phyloP scores from a whole-genome alignment of 768 basidiomycete genomes.

The Grammothele lineata region DNA sequence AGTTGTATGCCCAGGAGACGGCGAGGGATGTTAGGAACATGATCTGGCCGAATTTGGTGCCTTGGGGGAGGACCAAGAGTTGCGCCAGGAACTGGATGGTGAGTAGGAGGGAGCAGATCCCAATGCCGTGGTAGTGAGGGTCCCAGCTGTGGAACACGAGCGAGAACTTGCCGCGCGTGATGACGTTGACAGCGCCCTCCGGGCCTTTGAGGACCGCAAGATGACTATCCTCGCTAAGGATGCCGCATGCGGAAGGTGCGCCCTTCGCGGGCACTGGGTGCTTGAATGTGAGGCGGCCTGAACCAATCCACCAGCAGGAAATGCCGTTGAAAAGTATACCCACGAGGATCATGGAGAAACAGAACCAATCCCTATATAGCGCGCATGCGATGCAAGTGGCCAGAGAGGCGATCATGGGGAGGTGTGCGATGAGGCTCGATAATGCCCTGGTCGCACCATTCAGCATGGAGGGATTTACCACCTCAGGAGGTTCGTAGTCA shows the following conservation, averaged over 20 bases:
- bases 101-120: conserved; percentile 3
- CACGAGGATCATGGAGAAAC: conserved; percentile 13
- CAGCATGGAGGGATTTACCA: conserved; percentile 1
- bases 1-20: conserved; percentile 6
- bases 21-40: conserved; percentile 7
- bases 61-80: conserved; percentile 2
- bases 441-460: too few species aligned
- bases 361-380: conserved; percentile 8
- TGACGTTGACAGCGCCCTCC: conserved; percentile 12
- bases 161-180: conserved; percentile 12
- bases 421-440: conserved; percentile 3
- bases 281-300: conserved; percentile 7
- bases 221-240: conserved; percentile 2
- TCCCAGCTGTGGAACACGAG: conserved; percentile 9
- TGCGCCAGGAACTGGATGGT: conserved; percentile 4
- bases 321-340: conserved; percentile 8
- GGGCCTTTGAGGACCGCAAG: conserved; percentile 10
- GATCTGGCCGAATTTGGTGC: conserved; percentile 6
- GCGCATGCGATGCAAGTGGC: conserved; percentile 5
- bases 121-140: conserved; percentile 13
- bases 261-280: conserved; percentile 7
- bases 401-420: conserved; percentile 8
- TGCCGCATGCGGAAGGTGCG: conserved; percentile 5
- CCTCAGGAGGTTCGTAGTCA: not conserved
- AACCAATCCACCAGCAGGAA: conserved; percentile 8